phyloP scores from a whole-genome alignment of 2,329 filamentous ascomycete species.

The Tolypocladium cylindrosporum region DNA sequence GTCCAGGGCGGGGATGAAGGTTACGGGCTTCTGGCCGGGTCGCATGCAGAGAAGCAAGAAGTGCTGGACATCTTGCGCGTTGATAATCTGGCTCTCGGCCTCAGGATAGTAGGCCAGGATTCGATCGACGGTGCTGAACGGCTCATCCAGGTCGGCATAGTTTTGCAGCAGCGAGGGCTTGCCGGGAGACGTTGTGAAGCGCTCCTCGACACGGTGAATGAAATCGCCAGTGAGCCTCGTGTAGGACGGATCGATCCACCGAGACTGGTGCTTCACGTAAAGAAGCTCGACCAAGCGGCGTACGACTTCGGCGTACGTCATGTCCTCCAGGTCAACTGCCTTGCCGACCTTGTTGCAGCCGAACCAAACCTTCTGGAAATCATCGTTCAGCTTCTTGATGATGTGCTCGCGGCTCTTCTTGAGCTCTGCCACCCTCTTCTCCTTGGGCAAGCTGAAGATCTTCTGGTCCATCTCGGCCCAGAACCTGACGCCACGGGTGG shows the following conservation, averaged over 20 bases:
- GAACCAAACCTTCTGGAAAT: slow-evolving; percentile 97
- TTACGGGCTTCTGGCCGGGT: slow-evolving; percentile 88
- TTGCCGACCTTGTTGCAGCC: slow-evolving; percentile 72
- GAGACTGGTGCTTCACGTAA: slow-evolving; percentile 80
- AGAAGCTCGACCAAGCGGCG: slow-evolving; percentile 81
- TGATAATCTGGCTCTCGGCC: slow-evolving; percentile 84
- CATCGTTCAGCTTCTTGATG: slow-evolving; percentile 90
- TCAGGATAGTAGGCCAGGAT: slow-evolving; percentile 80
- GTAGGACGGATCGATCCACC: slow-evolving; percentile 86
- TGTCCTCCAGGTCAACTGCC: slow-evolving; percentile 82
- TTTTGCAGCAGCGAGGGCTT: slow-evolving; percentile 79
- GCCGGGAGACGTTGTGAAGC: slow-evolving; percentile 66
- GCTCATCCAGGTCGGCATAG: slow-evolving; percentile 78
- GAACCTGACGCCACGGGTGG: slow-evolving; percentile 89
- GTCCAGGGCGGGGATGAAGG: slow-evolving; percentile 90
- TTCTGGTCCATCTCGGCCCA: slow-evolving; percentile 99
- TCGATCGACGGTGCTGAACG: slow-evolving; percentile 66
- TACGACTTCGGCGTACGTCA: slow-evolving; percentile 87
- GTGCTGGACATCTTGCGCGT: slow-evolving; percentile 95
- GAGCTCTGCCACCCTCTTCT: slow-evolving; percentile 79
- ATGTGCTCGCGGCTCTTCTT: slow-evolving; percentile 85
- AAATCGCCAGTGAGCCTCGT: slow-evolving; percentile 83
- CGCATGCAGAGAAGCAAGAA: slow-evolving; percentile 90
- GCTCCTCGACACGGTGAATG: slow-evolving; percentile 92
- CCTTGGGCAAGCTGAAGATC: slow-evolving; percentile 93